Evolutionary conservation across 805 yeast species (phyloP).

Genomic region (Starmerella floricola): DNA sequence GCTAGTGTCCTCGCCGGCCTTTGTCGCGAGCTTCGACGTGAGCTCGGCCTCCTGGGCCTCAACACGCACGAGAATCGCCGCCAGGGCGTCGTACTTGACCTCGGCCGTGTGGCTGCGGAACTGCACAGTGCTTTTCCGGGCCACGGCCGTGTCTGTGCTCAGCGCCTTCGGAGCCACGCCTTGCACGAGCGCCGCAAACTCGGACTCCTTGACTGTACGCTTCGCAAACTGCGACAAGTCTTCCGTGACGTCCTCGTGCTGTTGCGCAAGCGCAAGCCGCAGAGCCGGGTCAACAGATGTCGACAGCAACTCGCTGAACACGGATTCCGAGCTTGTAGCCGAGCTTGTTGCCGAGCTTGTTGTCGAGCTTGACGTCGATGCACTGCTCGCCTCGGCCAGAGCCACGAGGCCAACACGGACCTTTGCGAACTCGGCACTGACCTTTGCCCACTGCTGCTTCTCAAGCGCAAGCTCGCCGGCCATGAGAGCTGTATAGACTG

Average conservation of each 20-base stretch:
- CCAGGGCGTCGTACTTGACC: conserved; percentile 59
- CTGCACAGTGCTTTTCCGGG: conserved; percentile 27
- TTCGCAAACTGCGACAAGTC: conserved; percentile 35
- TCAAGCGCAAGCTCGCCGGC: conserved; percentile 42
- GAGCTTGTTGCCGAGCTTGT: conserved; percentile 29
- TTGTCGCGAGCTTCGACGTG: conserved; percentile 2
- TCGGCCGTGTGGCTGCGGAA: conserved; percentile 55
- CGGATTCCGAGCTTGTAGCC: conserved; percentile 22
- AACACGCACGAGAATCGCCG: conserved; percentile 32
- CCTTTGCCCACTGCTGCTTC: conserved; percentile 44
- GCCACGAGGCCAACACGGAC: conserved; percentile 52
- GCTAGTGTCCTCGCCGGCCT: not conserved
- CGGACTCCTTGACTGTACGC: conserved; percentile 35
- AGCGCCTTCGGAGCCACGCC: conserved; percentile 32
- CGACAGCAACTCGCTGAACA: conserved; percentile 46
- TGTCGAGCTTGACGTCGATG: conserved; percentile 29
- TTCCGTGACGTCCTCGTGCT: conserved; percentile 22
- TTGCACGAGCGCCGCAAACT: conserved; percentile 30
- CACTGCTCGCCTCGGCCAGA: conserved; percentile 24
- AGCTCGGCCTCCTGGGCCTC: conserved; percentile 21
- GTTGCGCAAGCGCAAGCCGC: conserved; percentile 40
- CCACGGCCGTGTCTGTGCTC: conserved; percentile 15
- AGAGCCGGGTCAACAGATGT: conserved; percentile 56
- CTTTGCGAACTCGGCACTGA: conserved; percentile 43
- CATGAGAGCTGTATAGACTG: conserved; percentile 34